Evolutionary conservation across 2,329 filamentous ascomycete genomes (phyloP).

Genomic region (Emydomyces testavorans): DNA sequence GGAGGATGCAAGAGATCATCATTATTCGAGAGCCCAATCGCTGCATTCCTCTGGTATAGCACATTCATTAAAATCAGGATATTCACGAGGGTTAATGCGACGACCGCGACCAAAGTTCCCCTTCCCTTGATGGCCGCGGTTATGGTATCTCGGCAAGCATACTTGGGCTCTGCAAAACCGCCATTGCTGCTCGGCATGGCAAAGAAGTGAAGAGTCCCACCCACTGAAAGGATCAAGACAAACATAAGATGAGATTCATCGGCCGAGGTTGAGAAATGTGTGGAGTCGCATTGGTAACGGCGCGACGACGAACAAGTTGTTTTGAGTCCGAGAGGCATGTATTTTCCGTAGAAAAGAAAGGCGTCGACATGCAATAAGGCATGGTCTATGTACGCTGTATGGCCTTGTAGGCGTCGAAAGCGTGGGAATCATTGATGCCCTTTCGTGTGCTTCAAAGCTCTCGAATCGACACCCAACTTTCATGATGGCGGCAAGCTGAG

Average conservation of each 20-base stretch:
- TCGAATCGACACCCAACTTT: too few relatives aligned
- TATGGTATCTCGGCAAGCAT: neutral
- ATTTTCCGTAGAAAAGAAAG: too few relatives aligned
- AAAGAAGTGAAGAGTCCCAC: neutral
- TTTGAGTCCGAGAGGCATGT: too few relatives aligned
- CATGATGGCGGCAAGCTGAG: too few relatives aligned
- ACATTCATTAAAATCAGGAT: conserved; percentile 5
- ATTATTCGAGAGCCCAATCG: neutral
- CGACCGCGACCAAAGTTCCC: neutral
- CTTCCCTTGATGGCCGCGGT: conserved; percentile 1
- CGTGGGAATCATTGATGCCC: too few relatives aligned
- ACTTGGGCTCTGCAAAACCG: neutral
- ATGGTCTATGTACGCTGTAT: too few relatives aligned
- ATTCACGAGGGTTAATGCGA: conserved; percentile 1
- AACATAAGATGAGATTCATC: neutral
- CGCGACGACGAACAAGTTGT: too few relatives aligned
- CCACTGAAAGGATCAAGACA: neutral
- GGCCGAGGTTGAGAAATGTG: neutral
- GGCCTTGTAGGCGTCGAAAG: too few relatives aligned
- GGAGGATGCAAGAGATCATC: neutral
- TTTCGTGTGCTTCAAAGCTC: too few relatives aligned
- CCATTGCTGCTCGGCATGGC: neutral
- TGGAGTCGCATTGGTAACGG: neutral
- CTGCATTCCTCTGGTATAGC: neutral
- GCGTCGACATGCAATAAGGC: too few relatives aligned